phyloP scores from a whole-genome alignment of 2,329 filamentous ascomycete genomes.

The Beauveria sp. region DNA sequence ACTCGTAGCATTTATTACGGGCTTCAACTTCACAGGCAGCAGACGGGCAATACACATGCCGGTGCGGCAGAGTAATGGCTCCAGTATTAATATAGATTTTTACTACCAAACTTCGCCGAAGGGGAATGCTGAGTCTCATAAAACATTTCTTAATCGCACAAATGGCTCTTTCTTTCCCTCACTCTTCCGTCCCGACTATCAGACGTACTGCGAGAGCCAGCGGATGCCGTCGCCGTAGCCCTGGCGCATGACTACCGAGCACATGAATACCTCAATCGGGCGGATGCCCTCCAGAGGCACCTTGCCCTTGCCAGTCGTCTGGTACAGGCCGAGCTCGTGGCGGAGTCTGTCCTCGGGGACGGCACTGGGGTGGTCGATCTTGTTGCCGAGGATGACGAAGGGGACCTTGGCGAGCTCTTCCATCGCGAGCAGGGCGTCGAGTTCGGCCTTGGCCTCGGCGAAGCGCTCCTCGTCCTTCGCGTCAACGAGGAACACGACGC shows the following conservation, averaged over 20 bases:
- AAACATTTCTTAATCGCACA: constrained; percentile 21
- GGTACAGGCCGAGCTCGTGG: constrained; percentile 86
- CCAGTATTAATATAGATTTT: constrained; percentile 15
- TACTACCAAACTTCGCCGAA: constrained; percentile 27
- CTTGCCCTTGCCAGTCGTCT: constrained; percentile 95
- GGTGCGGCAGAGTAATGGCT: not conserved
- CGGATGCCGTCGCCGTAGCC: constrained; percentile 87
- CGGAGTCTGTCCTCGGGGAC: constrained; percentile 93
- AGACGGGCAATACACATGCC: no score
- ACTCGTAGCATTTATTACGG: not conserved
- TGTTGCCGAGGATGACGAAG: constrained; percentile 95
- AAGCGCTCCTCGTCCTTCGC: constrained; percentile 96
- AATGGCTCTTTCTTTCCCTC: constrained; percentile 10
- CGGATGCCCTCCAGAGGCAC: constrained; percentile 85
- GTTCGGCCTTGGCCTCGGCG: constrained; percentile 88
- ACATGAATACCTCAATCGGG: constrained; percentile 98
- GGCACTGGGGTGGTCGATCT: constrained; percentile 96
- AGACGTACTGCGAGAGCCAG: constrained; percentile 91
- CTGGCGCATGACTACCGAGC: constrained; percentile 96
- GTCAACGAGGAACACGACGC: constrained; percentile 96
- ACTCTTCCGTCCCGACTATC: constrained; percentile 24
- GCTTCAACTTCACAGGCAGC: not conserved
- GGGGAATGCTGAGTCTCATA: constrained; percentile 26
- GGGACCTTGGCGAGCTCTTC: constrained; percentile 94
- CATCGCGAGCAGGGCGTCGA: constrained; percentile 92